phyloP scores from a whole-genome alignment of 2,329 filamentous ascomycete genomes.

The Diaporthe australafricana region DNA sequence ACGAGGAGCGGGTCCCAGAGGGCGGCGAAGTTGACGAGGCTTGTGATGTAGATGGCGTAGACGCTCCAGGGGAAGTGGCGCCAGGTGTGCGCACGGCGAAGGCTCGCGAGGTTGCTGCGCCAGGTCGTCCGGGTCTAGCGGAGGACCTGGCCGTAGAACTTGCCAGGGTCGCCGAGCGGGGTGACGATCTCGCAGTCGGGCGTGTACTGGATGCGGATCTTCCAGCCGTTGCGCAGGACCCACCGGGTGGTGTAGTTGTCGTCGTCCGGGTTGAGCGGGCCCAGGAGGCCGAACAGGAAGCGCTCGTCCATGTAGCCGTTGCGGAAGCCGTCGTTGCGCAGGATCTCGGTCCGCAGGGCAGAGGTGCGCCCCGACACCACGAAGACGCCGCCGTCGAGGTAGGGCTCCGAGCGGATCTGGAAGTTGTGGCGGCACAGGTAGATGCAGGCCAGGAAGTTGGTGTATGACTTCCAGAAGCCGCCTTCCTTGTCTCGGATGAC shows the following conservation, averaged over 20 bases:
- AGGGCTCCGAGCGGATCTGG: slow-evolving; percentile 66
- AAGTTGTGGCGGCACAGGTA: slow-evolving; percentile 73
- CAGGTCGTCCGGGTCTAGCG: slow-evolving; percentile 71
- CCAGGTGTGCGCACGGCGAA: slow-evolving; percentile 55
- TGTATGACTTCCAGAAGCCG: slow-evolving; percentile 48
- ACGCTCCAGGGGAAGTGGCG: slow-evolving; percentile 60
- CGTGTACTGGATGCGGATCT: slow-evolving; percentile 66
- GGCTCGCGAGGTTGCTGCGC: slow-evolving; percentile 63
- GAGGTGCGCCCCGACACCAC: slow-evolving; percentile 67
- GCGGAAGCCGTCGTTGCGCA: slow-evolving; percentile 57
- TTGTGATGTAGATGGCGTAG: slow-evolving; percentile 67
- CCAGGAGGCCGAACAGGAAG: slow-evolving; percentile 58
- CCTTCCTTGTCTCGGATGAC: slow-evolving; percentile 53
- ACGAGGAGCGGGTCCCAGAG: slow-evolving; percentile 61
- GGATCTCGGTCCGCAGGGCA: slow-evolving; percentile 61
- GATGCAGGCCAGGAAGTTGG: slow-evolving; percentile 68
- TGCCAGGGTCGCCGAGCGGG: slow-evolving; percentile 60
- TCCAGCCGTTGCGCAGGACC: slow-evolving; percentile 60
- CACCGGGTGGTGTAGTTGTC: slow-evolving; percentile 72
- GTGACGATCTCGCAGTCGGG: slow-evolving; percentile 62
- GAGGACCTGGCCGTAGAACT: slow-evolving; percentile 64
- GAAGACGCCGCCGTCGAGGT: slow-evolving; percentile 69
- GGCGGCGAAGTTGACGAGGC: slow-evolving; percentile 66
- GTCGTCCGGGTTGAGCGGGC: slow-evolving; percentile 65
- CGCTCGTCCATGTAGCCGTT: slow-evolving; percentile 59